Evolutionary conservation across 164 flowering plant species (phyloP), one percentile per base, ranked within the genome.

Genomic region (Vitis cinerea): DNA sequence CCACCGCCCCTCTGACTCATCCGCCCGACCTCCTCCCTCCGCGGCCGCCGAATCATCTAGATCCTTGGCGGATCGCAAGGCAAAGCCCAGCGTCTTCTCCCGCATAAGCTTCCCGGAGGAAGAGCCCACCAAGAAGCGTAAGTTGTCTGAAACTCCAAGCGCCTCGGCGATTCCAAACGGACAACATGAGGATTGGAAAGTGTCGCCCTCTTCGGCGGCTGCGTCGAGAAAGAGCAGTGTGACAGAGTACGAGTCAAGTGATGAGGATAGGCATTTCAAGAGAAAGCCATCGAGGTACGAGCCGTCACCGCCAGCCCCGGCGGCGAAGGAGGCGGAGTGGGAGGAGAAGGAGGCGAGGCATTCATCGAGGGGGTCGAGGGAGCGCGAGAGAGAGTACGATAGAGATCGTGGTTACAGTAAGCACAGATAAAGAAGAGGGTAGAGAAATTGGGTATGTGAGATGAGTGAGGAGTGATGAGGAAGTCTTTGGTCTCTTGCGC

Each of bases 231-330:
- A 37, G 65, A 69, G 63, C 16, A 74, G 66, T 31, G 63, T 31
- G 11, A 71, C 7, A 47, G 87, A 89, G n/a, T 77, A 84, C 6
- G 93, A 85, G 52, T 89, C 94, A 2, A 90, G 95, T 54, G 98
- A 89, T 16, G 98, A 93, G 3, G 98, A 93, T 12, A 68, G 91
- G 72, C 97, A 93, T 71, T 90, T 89, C 71, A 90, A 90, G 84
- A 84, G 97, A 80, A 85, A 80, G 79, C 92, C 92, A 0, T 82
- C 90, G 1, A 83, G 94, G 76, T 88, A 90, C 64, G 85, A 85
- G 74, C 69, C 89, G 3, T 77, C 83, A 0, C 85, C 86, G 2
- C 79, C 82, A 2, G 76, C 71, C 0, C 79, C 69, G n/a, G 66
- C 64, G 52, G 13, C 60, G 11, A 63, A 60, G 2, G 82, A 80